Base-by-base conservation (phyloP, 2,329 filamentous ascomycete species). In the Didymosphaeria variabile region DNA sequence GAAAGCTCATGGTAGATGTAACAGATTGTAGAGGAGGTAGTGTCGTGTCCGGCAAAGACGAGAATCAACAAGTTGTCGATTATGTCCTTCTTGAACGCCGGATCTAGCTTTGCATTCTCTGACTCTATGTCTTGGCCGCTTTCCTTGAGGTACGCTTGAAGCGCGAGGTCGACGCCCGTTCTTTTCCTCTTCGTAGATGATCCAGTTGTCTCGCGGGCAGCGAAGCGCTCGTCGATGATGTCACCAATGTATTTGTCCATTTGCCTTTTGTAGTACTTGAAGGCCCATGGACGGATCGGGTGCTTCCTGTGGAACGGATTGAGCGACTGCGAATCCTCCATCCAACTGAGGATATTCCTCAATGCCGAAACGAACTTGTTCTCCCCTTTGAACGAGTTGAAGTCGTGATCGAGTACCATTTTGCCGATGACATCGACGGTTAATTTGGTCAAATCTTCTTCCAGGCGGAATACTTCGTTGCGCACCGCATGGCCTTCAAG, bases 381-480 rank as follows among this genome's bases (percentile, higher is more conserved):
- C 13, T 72, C 58, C 0, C 64, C 60, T 19, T 63, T 68, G 45
- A 81, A 75, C 12, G 75, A 75, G n/a, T 74, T 70, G 55, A 82
- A 74, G 44, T 78, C 72, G 40, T 75, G 63, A 54, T 79, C 79
- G 44, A 72, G 71, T 3, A 81, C 72, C 1, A 80, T 72, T 55
- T 77, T 77, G 7, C 79, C 79, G 51, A 82, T 82, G 36, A 82
- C 73, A 60, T 81, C 79, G 17, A 82, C 74, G 1, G 79, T 79
- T 15, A 81, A 61, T 31, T 75, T 77, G 6, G 77, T 80, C 4
- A 77, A 75, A 17, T 75, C 73, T 49, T 75, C 71, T 58, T 82
- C 79, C 64, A 82, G 67, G 2, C 77, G 67, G 59, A 83, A 81
- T 1, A 81, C 59, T 5, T 76, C 69, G 23, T 76, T 68, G 17